Base-by-base conservation (phyloP, 176 grass and related monocot species). In the Metroxylon sagu region DNA sequence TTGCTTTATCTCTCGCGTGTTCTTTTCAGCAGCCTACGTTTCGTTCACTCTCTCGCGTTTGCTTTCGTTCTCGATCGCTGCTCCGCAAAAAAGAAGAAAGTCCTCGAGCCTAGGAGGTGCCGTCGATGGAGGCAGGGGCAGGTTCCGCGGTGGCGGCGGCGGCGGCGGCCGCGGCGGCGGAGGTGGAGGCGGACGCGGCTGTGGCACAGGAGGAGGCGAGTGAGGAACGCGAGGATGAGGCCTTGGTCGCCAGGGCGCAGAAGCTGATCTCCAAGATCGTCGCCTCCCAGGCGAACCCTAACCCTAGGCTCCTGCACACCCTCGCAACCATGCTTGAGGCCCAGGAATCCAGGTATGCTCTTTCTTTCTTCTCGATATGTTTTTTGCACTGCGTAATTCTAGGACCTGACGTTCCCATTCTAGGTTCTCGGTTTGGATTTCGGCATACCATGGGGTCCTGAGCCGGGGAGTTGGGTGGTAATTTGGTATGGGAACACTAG, bases 311-410 rank as follows among this genome's bases (percentile, higher is more conserved):
- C 48, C 82, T 92, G 30, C 93, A 92, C 56, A 90, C 87, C 43
- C 87, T 97, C 56, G 84, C 93, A 19, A 77, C 87, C 74, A 82
- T 97, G 26, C 77, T 81, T n/a, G 92, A 97, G 70, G 58, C n/a
- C 21, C 81, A 97, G 18, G 87, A 92, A 64, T 61, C 79, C 30
- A 88, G 84, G 93, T 88, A 48, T 23, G 53, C 17, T 3, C 27
- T 53, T 18, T 50, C 4, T 25, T 19, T 54, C 21, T 10, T 7
- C 30, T 28, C 4, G 5, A 4, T 43, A 14, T 64, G 39, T 15
- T 69, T 67, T 56, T 29, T n/a, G 17, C 62, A 14, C 49, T 6
- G 2, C 25, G 17, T 15, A 30, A 26, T 29, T 28, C 54, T 2
- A 52, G 15, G 56, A 14, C 10, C 35, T 43, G 35, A 10, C 21